Evolutionary conservation across 345 rosid species (phyloP).

Genomic region (Moricandia moricandioides): DNA sequence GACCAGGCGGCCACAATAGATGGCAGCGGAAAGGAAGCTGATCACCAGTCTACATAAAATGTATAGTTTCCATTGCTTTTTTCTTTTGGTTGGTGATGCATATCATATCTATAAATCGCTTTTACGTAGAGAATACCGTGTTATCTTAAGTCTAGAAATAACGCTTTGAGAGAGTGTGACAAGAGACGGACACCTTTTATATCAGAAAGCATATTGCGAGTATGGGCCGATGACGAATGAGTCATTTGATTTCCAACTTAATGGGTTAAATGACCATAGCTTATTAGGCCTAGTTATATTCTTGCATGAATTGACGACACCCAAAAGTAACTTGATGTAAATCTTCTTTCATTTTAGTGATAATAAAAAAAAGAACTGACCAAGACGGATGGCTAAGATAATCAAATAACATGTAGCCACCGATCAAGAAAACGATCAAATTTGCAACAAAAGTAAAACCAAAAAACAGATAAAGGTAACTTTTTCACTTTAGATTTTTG

Average conservation of each 20-base stretch:
- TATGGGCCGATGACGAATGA: background rate
- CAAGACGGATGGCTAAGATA: background rate
- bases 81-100: background rate
- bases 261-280: background rate
- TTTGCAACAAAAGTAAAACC: background rate
- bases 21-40: conserved; percentile 29
- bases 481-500: no score
- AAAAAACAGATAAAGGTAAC: no score
- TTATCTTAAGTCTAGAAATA: background rate
- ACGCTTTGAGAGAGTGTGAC: background rate
- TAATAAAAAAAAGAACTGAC: no score
- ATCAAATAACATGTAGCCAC: background rate
- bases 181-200: background rate
- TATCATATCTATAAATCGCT: background rate
- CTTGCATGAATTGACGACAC: background rate
- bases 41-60: background rate
- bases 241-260: background rate
- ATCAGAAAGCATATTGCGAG: background rate
- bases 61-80: background rate
- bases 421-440: background rate
- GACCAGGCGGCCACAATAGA: conserved; percentile 7
- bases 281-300: background rate
- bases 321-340: background rate
- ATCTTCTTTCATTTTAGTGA: no score
- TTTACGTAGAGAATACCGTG: background rate